Conservation (phyloP, 371 early-diverging fungal genomes). For the Apophysomyces variabilis region DNA sequence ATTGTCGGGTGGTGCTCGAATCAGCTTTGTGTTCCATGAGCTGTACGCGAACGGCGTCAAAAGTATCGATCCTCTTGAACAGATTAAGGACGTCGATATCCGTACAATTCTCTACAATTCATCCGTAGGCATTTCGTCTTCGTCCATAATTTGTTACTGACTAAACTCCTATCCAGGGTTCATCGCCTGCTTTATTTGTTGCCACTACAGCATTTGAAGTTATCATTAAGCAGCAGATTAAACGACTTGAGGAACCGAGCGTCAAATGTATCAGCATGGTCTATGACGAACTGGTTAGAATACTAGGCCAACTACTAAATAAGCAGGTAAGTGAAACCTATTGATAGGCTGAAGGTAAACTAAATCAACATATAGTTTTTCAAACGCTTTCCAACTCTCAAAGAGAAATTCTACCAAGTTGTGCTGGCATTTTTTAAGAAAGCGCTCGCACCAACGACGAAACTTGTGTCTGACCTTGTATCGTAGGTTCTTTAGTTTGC, state of each 20-base stretch:
- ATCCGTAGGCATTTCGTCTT: constrained; percentile 60
- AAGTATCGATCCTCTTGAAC: constrained; percentile 94
- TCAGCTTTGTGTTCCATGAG: constrained; percentile 98
- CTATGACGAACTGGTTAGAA: constrained; percentile 96
- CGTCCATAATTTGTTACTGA: neutral
- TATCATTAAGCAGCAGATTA: constrained; percentile 96
- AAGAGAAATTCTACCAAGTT: constrained; percentile 88
- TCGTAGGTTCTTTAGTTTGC: constrained; percentile 47
- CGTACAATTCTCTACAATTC: constrained; percentile 98
- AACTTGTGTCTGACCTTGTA: constrained; percentile 91
- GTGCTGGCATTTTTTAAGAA: constrained; percentile 94
- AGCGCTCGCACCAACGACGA: constrained; percentile 88
- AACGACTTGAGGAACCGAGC: constrained; percentile 95
- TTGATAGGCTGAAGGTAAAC: neutral
- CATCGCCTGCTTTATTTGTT: constrained; percentile 96
- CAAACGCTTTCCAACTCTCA: constrained; percentile 93
- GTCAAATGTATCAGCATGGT: constrained; percentile 92
- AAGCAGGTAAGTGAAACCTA: constrained; percentile 69
- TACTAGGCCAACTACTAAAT: constrained; percentile 86
- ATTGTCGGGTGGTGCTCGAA: constrained; percentile 97
- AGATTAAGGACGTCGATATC: constrained; percentile 97
- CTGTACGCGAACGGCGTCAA: constrained; percentile 93
- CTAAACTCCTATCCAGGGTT: constrained; percentile 63
- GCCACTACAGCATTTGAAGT: constrained; percentile 98
- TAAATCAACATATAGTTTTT: constrained; percentile 58